These are phyloP conservation scores for Cutaneotrichosporon sp. DNA, from an alignment of 1,284 basidiomycete genomes.

Conservation along the genomic window DNA sequence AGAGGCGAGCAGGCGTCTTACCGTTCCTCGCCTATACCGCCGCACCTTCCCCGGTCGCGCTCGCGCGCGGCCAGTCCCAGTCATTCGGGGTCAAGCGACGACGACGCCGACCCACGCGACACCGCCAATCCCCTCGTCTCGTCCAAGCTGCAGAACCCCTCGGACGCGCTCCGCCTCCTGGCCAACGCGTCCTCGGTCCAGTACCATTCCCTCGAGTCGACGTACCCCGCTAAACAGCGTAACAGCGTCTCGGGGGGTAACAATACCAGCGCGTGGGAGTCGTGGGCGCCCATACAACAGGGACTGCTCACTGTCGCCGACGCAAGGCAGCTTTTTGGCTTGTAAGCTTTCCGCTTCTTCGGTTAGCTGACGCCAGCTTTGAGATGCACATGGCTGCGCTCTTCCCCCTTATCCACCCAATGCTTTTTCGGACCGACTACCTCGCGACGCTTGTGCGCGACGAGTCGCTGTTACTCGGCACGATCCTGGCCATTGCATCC, in stretches of 20 bases:
- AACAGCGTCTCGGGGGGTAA: neutral
- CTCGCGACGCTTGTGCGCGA: constrained; percentile 7
- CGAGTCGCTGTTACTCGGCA: constrained; percentile 11
- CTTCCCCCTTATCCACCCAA: constrained; percentile 10
- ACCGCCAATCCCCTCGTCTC: constrained; percentile 8
- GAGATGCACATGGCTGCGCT: constrained; percentile 15
- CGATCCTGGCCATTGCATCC: constrained; percentile 11
- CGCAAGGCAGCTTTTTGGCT: constrained; percentile 6
- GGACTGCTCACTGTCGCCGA: constrained; percentile 8
- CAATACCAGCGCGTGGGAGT: constrained; percentile 6
- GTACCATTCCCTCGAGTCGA: neutral
- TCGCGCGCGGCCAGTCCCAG: neutral
- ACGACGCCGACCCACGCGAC: neutral
- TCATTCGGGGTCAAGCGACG: constrained; percentile 1
- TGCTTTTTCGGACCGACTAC: constrained; percentile 9
- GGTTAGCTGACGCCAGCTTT: constrained; percentile 7
- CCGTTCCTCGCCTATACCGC: neutral
- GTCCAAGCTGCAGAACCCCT: constrained; percentile 13
- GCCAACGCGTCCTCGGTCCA: constrained; percentile 11
- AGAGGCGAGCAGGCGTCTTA: neutral
- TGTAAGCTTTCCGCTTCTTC: neutral
- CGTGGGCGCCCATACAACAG: constrained; percentile 9
- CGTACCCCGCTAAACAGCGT: neutral
- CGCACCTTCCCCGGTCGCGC: too few species aligned
- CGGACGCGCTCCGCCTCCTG: constrained; percentile 13